Evolutionary conservation across 192 early-diverging fungal species (phyloP).

Genomic region (Rhizoclosmatium sp.): DNA sequence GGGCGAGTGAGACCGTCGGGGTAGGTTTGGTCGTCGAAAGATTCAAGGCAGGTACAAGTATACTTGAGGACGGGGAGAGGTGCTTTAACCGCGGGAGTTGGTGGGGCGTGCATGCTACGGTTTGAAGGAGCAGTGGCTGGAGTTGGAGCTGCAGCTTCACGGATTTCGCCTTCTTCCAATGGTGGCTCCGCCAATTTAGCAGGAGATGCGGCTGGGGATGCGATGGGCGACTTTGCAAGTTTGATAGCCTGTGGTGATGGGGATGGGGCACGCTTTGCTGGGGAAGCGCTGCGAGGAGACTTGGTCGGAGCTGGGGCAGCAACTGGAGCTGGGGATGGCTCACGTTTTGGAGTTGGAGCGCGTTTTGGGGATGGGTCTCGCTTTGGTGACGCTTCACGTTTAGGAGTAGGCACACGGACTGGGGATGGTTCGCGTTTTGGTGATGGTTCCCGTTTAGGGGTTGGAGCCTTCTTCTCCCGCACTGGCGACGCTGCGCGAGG

Average conservation of each 20-base stretch:
- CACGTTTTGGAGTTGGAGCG: constrained; percentile 10
- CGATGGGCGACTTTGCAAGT: constrained; percentile 13
- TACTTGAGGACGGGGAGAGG: background rate
- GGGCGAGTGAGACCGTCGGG: constrained; percentile 56
- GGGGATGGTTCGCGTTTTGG: constrained; percentile 16
- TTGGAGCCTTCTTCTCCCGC: background rate
- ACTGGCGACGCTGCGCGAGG: background rate
- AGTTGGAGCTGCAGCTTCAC: constrained; percentile 5
- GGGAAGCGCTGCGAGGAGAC: too few relatives aligned
- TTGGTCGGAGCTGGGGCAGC: constrained; percentile 9
- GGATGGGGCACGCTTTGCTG: background rate
- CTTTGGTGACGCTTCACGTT: constrained; percentile 10
- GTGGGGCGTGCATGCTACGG: background rate
- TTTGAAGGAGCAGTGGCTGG: constrained; percentile 5
- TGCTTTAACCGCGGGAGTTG: background rate
- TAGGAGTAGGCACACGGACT: constrained; percentile 10
- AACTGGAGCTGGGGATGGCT: background rate
- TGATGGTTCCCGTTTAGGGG: background rate
- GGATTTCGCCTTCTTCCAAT: constrained; percentile 33
- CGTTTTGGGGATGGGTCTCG: background rate
- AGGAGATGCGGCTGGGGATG: background rate
- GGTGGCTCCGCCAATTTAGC: constrained; percentile 20
- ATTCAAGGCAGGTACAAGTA: constrained; percentile 29
- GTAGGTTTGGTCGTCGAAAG: constrained; percentile 57
- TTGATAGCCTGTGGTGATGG: constrained; percentile 28